Evolutionary conservation across 1,284 basidiomycete genomes (phyloP).

Genomic region (Trametes sp.): DNA sequence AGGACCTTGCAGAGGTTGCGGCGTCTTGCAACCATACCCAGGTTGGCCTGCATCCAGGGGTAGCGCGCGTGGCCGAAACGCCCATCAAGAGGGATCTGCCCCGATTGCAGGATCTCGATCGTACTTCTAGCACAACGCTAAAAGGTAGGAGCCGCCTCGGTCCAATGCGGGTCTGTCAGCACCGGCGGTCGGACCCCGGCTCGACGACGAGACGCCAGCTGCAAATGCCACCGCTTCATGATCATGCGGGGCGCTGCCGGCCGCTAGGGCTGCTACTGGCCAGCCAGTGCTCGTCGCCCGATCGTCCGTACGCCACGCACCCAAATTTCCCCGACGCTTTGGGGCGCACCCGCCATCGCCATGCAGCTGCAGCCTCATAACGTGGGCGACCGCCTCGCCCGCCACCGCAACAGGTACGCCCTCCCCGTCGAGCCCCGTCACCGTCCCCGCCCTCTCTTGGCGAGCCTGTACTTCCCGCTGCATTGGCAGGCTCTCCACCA

Average conservation of each 20-base stretch:
- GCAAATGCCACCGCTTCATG: neutral
- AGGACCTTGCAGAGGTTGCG: slow-evolving; percentile 13
- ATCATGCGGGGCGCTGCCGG: neutral
- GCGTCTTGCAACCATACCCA: neutral
- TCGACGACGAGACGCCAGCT: neutral
- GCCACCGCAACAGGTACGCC: slow-evolving; percentile 16
- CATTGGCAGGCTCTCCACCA: slow-evolving; percentile 10
- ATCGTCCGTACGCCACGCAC: slow-evolving; percentile 2
- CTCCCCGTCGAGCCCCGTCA: neutral
- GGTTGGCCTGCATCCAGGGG: neutral
- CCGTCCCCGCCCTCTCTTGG: neutral
- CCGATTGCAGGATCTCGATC: slow-evolving; percentile 10
- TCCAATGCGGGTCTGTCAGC: neutral
- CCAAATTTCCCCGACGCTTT: neutral
- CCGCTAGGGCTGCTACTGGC: neutral
- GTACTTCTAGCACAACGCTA: slow-evolving; percentile 15
- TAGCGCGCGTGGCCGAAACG: neutral
- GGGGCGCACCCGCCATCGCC: neutral
- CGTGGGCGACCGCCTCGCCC: neutral
- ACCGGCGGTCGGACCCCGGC: neutral
- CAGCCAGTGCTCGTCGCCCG: neutral
- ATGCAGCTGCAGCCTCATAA: neutral
- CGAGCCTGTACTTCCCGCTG: neutral
- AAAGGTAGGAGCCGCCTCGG: slow-evolving; percentile 17
- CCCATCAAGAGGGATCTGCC: slow-evolving; percentile 4